Base-by-base conservation (phyloP, 2,329 filamentous ascomycete species). In the Zasmidium citrigriseum region DNA sequence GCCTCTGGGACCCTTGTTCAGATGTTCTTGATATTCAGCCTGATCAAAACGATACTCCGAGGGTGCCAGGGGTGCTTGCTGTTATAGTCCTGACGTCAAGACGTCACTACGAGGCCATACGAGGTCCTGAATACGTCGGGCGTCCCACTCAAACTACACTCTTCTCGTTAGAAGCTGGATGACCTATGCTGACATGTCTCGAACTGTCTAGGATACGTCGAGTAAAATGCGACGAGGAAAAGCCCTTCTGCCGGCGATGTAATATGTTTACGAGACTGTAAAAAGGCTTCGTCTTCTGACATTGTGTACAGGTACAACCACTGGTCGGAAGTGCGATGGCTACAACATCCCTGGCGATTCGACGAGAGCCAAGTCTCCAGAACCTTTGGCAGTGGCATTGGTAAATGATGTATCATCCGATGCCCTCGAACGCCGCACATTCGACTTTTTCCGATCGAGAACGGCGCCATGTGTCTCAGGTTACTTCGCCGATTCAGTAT, bases 141-240 rank as follows among this genome's bases (percentile, higher is more conserved):
- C n/a, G n/a, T n/a, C n/a, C n/a, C n/a, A n/a, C n/a, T n/a, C n/a
- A n/a, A n/a, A n/a, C n/a, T n/a, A n/a, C n/a, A n/a, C n/a, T n/a
- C n/a, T n/a, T n/a, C n/a, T n/a, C n/a, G n/a, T n/a, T n/a, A n/a
- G n/a, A 14, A 29, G 14, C 27, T 29, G 7, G 34, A 9, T 9
- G 34, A 41, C 12, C 34, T 27, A 29, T 18, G 46, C 58, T 58
- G 48, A 61, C 44, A 4, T 24, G 22, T 27, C 14, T 51, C 34
- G 5, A 41, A 7, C 7, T 27, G 25, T 12, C 22, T n/a, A 84
- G 82, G 70, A 77, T 82, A 27, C 80, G 82, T 52, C 81, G 82
- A 57, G 78, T 85, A 54, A 85, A 85, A 68, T 86, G 83, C 67
- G 82, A 84, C 61, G 83, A 85, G 70, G 72, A 70, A 18, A 83